Evolutionary conservation across 352 stramenopile species (phyloP), one percentile per base, ranked within the genome.

Genomic region (Stephanocyclus meneghinianus): DNA sequence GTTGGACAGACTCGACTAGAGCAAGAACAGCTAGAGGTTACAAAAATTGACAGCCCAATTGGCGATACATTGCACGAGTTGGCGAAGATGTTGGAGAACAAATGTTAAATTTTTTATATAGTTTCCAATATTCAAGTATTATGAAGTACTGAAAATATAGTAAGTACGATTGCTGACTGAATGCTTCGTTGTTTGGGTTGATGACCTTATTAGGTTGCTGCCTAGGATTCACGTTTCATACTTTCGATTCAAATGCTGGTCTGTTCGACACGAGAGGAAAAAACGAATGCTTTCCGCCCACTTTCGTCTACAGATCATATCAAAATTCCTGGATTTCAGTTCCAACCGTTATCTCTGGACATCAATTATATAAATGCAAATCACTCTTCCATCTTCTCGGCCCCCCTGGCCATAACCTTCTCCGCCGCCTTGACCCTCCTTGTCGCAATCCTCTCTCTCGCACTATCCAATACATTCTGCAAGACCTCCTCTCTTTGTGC

Each of bases 401-500:
- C 67, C 40, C 60, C 61, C 37, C 75, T 74, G 0, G 65, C 61
- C 47, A 63, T 44, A 64, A 76, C 78, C 56, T 85, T 86, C 51
- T 84, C 80, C 26, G 71, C 70, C 16, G 64, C 48, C 62, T 60
- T 61, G 9, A 90, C 86, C 63, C 86, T 91, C 50, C 87, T 81
- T 21, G 89, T 85, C 18, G 89, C 89, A 85, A 93, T 92, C 59
- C 89, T 75, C 51, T 66, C 78, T 51, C 83, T 83, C 9, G 89
- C 87, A 51, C 72, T 84, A 59, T 93, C 89, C 55, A 93, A 83
- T 18, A 92, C 85, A 82, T 89, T 92, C n/a, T 88, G 81, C 89
- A 93, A 92, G 66, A 94, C 86, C 69, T 92, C 91, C 84, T 96
- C 91, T 57, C 90, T 85, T 56, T 90, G 87, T 8, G 82, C 85